These are phyloP conservation scores for Ogataea degrootiae DNA, from an alignment of 805 yeast species.

Conservation along the genomic window DNA sequence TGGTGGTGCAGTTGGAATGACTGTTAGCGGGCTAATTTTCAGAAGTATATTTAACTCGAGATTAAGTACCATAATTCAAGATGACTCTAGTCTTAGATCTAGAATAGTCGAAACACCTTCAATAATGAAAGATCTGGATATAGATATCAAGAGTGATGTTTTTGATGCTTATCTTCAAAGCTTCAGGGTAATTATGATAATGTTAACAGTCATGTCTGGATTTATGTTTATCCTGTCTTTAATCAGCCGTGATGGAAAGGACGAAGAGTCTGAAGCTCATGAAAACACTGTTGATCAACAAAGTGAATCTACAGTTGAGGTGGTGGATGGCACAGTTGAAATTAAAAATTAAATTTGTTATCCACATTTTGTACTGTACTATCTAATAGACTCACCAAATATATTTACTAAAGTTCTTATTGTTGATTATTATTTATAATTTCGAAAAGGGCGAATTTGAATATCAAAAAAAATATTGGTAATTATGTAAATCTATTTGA, in stretches of 20 bases:
- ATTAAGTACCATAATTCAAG: background rate
- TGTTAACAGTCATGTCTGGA: conserved; percentile 12
- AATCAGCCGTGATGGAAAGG: conserved; percentile 5
- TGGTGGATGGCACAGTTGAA: too few species aligned
- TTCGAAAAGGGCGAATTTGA: too few species aligned
- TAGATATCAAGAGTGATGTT: background rate
- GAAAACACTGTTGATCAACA: background rate
- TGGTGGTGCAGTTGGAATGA: conserved; percentile 54
- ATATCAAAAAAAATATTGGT: too few species aligned
- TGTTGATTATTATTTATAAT: too few species aligned
- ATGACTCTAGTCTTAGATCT: background rate
- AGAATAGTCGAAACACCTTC: conserved; percentile 3
- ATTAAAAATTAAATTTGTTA: too few species aligned
- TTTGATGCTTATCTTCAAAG: conserved; percentile 8
- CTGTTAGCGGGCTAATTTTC: conserved; percentile 11
- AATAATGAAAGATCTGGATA: background rate
- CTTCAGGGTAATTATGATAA: conserved; percentile 10
- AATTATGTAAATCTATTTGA: background rate
- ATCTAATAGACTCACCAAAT: too few species aligned
- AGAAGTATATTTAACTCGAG: conserved; percentile 5
- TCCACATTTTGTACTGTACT: too few species aligned
- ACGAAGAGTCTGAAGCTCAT: background rate
- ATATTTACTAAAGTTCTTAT: too few species aligned
- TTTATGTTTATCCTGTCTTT: conserved; percentile 13
- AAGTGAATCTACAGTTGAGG: background rate